Base-by-base conservation (phyloP, 768 basidiomycete species). In the Hygrophorus russula region DNA sequence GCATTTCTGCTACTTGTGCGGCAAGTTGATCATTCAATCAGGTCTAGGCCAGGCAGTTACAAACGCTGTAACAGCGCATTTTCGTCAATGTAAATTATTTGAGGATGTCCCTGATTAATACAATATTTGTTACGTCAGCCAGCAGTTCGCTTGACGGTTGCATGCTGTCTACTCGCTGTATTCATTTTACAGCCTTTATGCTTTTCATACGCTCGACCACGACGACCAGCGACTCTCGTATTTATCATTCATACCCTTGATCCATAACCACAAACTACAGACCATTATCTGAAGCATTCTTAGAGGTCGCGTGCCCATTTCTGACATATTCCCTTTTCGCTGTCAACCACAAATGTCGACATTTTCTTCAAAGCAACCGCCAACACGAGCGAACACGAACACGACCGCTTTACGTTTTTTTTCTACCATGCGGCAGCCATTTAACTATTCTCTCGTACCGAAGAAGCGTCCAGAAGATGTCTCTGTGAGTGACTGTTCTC, bases 391-490 rank as follows among this genome's bases (percentile, higher is more conserved):
- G 11, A 50, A 42, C 24, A 52, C 46, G 36, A 50, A 42, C 24
- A 54, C 46, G 36, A 50, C 55, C 29, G 51, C 57, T 13, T 53
- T 54, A 44, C 49, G 56, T 41, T 51, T 59, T 10, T 53, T 59
- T 43, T 52, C 51, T 41, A 49, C 53, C 15, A 50, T 59, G 18
- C 50, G 49, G 28, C 47, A 46, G 20, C 53, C 57, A 1, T 50
- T 59, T 27, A 41, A 19, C 24, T 29, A 27, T 24, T 44, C 50
- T 9, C 19, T 46, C 2, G 24, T 24, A 24, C 56, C 19, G 17
- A 53, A 59, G 51, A 55, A 51, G 45, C 49, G 48, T 36, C 47
- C 44, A 30, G 14, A 45, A 38, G 53, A 57, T 13, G 38, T 44
- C 18, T 39, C 42, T 17, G 56, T 56, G 24, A 46, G 52, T 47